Conservation (phyloP, 169 alveolate genomes). For the Plasmodium vivax region DNA sequence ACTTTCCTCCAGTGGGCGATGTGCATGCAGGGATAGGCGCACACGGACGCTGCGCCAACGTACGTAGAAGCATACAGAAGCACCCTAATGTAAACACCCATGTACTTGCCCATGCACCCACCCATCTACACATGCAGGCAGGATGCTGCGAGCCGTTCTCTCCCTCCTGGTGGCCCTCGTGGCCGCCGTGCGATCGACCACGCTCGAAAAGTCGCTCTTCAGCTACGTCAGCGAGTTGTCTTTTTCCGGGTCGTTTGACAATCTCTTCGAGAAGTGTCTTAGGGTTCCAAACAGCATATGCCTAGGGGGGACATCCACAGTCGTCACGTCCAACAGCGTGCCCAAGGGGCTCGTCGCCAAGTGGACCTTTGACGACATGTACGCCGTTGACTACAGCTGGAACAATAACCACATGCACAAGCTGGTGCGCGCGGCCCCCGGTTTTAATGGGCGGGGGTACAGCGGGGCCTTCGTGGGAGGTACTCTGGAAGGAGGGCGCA, state of each 20-base stretch:
- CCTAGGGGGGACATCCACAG: conserved; percentile 43
- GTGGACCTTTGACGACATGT: conserved; percentile 68
- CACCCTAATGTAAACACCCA: no score
- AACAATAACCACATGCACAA: conserved; percentile 66
- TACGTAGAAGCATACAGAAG: background rate
- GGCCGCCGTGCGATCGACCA: background rate
- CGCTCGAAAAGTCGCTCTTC: conserved; percentile 24
- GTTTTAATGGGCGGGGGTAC: conserved; percentile 60
- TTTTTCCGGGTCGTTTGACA: conserved; percentile 32
- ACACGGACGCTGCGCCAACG: background rate
- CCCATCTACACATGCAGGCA: background rate
- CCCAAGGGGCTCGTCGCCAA: conserved; percentile 36
- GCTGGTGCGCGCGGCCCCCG: conserved; percentile 32
- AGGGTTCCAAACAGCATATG: conserved; percentile 19
- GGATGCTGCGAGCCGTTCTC: background rate
- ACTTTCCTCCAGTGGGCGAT: background rate
- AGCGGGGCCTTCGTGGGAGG: conserved; percentile 72
- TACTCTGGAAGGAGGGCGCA: conserved; percentile 6
- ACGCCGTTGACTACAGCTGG: conserved; percentile 48
- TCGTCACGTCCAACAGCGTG: conserved; percentile 23
- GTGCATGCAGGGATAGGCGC: background rate
- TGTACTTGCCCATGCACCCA: background rate
- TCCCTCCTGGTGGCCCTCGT: background rate
- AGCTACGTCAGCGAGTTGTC: conserved; percentile 32
- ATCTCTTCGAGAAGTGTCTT: conserved; percentile 45